Evolutionary conservation across 768 basidiomycete genomes (phyloP).

Genomic region (Kwoniella newhampshirensis): DNA sequence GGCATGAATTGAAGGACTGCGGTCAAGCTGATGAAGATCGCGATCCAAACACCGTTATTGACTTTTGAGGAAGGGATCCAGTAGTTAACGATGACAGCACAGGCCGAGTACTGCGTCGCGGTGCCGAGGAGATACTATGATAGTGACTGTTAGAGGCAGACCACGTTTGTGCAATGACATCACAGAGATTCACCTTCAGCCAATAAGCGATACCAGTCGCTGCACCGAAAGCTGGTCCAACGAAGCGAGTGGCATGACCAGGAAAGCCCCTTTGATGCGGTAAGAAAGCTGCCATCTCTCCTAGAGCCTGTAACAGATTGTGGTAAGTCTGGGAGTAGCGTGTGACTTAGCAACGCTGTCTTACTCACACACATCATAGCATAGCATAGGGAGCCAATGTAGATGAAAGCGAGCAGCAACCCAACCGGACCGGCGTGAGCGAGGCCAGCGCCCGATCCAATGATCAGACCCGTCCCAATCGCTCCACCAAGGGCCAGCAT

Average conservation of each 20-base stretch:
- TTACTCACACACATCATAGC: constrained; percentile 9
- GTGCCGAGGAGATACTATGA: no score
- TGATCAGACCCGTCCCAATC: constrained; percentile 62
- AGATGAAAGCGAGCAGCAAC: constrained; percentile 39
- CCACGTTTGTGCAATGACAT: background rate
- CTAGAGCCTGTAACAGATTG: constrained; percentile 23
- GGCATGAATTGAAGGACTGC: no score
- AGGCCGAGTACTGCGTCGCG: no score
- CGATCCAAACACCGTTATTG: constrained; percentile 31
- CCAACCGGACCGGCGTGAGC: constrained; percentile 46
- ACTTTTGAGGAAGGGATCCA: constrained; percentile 22
- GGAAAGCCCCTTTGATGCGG: constrained; percentile 9
- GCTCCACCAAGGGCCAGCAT: constrained; percentile 1
- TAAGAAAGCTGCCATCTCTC: constrained; percentile 30
- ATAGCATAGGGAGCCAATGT: constrained; percentile 24
- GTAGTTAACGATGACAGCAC: constrained; percentile 28
- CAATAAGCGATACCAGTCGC: constrained; percentile 12
- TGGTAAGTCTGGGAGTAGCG: background rate
- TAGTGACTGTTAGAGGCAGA: background rate
- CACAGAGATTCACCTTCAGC: background rate
- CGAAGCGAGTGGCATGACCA: constrained; percentile 14
- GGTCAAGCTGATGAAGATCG: constrained; percentile 47
- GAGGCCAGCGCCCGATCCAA: constrained; percentile 56
- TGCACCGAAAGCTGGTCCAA: constrained; percentile 59
- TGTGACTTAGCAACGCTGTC: background rate